These are phyloP conservation scores for Graphiopsis chlorocephala DNA, from an alignment of 2,329 filamentous ascomycete genomes.

Conservation along the genomic window DNA sequence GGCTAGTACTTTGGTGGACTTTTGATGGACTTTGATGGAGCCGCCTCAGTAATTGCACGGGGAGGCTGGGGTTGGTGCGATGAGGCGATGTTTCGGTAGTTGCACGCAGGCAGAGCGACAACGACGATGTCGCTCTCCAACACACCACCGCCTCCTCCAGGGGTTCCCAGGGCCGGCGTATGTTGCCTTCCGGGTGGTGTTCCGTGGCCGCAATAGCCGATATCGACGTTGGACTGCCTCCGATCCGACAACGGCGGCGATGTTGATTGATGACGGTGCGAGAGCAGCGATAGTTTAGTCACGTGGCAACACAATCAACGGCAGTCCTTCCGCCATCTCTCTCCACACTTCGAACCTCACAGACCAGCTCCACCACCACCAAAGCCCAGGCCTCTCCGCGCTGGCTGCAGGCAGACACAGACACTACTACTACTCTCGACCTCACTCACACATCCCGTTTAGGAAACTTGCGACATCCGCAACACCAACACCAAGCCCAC, in stretches of 20 bases:
- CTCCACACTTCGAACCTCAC: background rate
- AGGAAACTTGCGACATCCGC: slow-evolving; percentile 9
- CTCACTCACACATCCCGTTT: slow-evolving; percentile 14
- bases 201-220: slow-evolving; percentile 13
- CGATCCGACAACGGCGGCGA: slow-evolving; percentile 11
- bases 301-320: background rate
- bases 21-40: slow-evolving; percentile 10
- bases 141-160: background rate
- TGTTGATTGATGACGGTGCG: background rate
- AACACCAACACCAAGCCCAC: background rate
- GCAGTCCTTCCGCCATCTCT: background rate
- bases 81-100: background rate
- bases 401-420: background rate
- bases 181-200: background rate
- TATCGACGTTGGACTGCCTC: background rate
- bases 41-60: background rate
- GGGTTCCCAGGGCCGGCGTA: background rate
- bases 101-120: background rate
- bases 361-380: slow-evolving; percentile 9
- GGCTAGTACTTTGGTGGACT: slow-evolving; percentile 7
- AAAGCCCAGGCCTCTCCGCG: slow-evolving; percentile 6
- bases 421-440: background rate
- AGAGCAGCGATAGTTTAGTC: background rate
- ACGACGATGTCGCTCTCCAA: background rate
- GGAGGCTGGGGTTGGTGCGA: background rate